A percentile compares a stretch with the other conserved stretches of the same genome.
Evolutionary conservation across 768 basidiomycete species (phyloP).

Genomic region (Asterophora lycoperdoides): DNA sequence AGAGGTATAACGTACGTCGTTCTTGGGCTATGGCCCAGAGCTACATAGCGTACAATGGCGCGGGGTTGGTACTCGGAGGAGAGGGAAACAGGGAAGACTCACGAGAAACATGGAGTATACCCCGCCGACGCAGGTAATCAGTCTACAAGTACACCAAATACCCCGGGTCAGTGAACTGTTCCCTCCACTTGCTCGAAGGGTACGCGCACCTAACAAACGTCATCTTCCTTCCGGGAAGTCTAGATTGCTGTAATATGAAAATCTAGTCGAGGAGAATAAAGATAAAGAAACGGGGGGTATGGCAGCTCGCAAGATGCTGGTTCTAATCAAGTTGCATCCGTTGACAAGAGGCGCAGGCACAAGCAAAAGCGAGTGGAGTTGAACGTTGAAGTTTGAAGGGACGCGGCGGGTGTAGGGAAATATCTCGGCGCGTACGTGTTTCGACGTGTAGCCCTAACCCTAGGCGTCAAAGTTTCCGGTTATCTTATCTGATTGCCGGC

Average conservation of each 20-base stretch:
- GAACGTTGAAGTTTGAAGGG: too few relatives aligned
- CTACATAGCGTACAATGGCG: too few relatives aligned
- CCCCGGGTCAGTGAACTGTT: too few relatives aligned
- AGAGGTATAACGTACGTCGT: conserved; percentile 54
- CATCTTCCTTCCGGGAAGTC: too few relatives aligned
- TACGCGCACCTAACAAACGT: conserved; percentile 23
- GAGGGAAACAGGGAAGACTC: conserved; percentile 24
- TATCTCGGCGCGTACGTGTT: conserved; percentile 11
- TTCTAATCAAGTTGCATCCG: not conserved
- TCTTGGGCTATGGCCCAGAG: conserved; percentile 95
- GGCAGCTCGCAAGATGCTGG: too few relatives aligned
- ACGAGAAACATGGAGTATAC: conserved; percentile 94
- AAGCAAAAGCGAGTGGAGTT: too few relatives aligned
- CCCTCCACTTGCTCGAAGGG: too few relatives aligned
- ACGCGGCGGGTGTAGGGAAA: too few relatives aligned
- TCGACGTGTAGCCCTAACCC: conserved; percentile 28
- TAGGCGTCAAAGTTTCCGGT: too few relatives aligned
- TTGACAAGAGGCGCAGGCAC: not conserved
- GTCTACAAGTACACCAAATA: conserved; percentile 37
- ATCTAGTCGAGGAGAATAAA: not conserved
- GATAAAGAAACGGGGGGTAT: not conserved
- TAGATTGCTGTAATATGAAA: too few relatives aligned
- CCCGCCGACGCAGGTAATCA: conserved; percentile 74
- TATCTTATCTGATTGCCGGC: conserved; percentile 10
- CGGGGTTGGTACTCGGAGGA: too few relatives aligned